Evolutionary conservation across 306 rosid species (phyloP).

Genomic region (Echinosophora koreensis): DNA sequence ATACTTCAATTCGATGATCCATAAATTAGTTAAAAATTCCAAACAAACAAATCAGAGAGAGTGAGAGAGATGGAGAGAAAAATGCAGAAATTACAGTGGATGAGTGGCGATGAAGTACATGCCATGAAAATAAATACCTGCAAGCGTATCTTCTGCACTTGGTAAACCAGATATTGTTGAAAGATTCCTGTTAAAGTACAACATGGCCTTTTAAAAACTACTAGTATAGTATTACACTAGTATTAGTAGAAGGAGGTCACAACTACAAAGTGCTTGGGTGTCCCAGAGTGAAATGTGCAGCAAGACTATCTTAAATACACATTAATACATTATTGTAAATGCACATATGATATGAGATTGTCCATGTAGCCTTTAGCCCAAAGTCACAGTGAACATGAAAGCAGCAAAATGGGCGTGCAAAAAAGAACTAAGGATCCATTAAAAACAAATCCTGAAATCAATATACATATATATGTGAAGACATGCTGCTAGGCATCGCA

Average conservation of each 20-base stretch:
- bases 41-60: background rate
- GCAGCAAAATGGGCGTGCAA: background rate
- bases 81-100: slow-evolving; percentile 15
- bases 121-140: slow-evolving; percentile 50
- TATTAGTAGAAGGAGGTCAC: background rate
- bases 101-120: slow-evolving; percentile 41
- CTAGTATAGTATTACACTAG: background rate
- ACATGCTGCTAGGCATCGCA: background rate
- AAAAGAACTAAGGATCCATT: too few relatives aligned
- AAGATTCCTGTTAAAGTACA: slow-evolving; percentile 74
- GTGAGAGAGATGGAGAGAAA: background rate
- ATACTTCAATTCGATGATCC: background rate
- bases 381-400: background rate
- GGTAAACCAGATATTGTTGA: slow-evolving; percentile 95
- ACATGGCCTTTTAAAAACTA: background rate
- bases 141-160: slow-evolving; percentile 95
- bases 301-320: background rate
- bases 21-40: background rate
- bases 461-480: too few relatives aligned
- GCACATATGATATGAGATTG: background rate
- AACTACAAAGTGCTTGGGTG: background rate
- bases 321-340: background rate
- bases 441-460: too few relatives aligned
- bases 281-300: background rate
- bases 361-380: background rate